Percentiles rank a stretch among this genome's conserved stretches.
Evolutionary conservation across 2,329 filamentous ascomycete species (phyloP).

Genomic region (Thelonectria blattea): DNA sequence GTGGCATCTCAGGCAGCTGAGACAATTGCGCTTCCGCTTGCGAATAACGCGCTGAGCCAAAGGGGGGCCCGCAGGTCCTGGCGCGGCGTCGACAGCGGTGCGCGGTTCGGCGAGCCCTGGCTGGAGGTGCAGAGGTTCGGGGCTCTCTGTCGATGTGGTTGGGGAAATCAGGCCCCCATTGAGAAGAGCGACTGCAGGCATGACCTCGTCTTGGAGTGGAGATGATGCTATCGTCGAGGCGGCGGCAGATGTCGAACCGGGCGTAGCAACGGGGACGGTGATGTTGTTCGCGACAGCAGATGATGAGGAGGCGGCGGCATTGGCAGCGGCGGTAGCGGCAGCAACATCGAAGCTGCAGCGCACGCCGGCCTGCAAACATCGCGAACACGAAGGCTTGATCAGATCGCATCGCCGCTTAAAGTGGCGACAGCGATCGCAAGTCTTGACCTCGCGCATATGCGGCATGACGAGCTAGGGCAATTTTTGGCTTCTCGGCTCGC

Average conservation of each 20-base stretch:
- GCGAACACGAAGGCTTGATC: slow-evolving; percentile 43
- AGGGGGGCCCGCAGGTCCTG: slow-evolving; percentile 3
- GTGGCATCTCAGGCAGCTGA: slow-evolving; percentile 45
- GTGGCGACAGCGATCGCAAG: slow-evolving; percentile 45
- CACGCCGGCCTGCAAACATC: slow-evolving; percentile 43
- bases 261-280: slow-evolving; percentile 21
- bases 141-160: slow-evolving; percentile 38
- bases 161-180: slow-evolving; percentile 40
- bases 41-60: slow-evolving; percentile 38
- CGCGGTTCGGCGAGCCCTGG: slow-evolving; percentile 16
- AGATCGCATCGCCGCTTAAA: slow-evolving; percentile 47
- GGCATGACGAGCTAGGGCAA: slow-evolving; percentile 33
- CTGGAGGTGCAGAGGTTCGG: slow-evolving; percentile 29
- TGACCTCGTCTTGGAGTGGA: slow-evolving; percentile 24
- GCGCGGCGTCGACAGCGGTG: slow-evolving; percentile 7
- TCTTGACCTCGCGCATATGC: slow-evolving; percentile 45
- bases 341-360: slow-evolving; percentile 42
- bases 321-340: slow-evolving; percentile 21
- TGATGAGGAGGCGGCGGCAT: slow-evolving; percentile 23
- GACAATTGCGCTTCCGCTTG: slow-evolving; percentile 46
- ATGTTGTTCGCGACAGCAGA: slow-evolving; percentile 12
- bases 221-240: slow-evolving; percentile 22
- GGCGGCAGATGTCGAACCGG: slow-evolving; percentile 1
- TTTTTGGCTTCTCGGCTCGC: slow-evolving; percentile 24
- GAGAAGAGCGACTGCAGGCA: slow-evolving; percentile 11